Percentiles rank a stretch among this genome's conserved stretches.
phyloP scores from a whole-genome alignment of 345 rosid species.

The Gossypium rotundifolium region DNA sequence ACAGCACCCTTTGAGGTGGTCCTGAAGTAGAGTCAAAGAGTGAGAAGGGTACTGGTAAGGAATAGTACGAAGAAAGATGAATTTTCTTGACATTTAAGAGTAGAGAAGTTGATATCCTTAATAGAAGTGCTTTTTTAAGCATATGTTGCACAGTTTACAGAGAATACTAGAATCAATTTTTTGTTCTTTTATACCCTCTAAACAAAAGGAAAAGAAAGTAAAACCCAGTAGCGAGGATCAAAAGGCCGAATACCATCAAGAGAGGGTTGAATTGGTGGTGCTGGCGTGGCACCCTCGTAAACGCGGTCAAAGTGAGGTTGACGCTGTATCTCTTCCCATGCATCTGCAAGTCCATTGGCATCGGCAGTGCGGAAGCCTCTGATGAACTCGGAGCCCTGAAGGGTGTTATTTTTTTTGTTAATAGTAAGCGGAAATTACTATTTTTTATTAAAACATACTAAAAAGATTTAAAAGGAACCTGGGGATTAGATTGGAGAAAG shows the following conservation, averaged over 20 bases:
- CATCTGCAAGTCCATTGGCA: slow-evolving; percentile 64
- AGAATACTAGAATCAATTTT: neutral
- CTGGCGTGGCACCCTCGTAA: slow-evolving; percentile 6
- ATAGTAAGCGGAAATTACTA: neutral
- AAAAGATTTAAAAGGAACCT: slow-evolving; percentile 34
- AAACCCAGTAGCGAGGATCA: slow-evolving; percentile 8
- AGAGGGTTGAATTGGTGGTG: slow-evolving; percentile 45
- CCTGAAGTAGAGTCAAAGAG: slow-evolving; percentile 33
- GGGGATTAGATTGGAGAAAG: slow-evolving; percentile 48
- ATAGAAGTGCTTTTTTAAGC: neutral
- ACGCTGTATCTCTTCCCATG: slow-evolving; percentile 79
- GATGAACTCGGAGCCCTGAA: slow-evolving; percentile 76
- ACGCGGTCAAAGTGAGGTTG: slow-evolving; percentile 40
- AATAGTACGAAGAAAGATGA: neutral
- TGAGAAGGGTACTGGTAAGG: neutral
- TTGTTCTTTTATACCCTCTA: neutral
- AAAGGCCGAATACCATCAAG: slow-evolving; percentile 49
- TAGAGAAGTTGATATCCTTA: neutral
- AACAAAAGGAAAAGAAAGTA: neutral
- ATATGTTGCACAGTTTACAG: neutral
- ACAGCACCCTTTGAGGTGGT: slow-evolving; percentile 89
- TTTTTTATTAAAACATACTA: neutral
- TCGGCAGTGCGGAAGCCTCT: slow-evolving; percentile 56
- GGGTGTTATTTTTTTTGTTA: neutral
- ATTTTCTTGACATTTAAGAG: neutral